phyloP scores from a whole-genome alignment of 2,329 filamentous ascomycete species.

The Aspergillus spinulosporus region DNA sequence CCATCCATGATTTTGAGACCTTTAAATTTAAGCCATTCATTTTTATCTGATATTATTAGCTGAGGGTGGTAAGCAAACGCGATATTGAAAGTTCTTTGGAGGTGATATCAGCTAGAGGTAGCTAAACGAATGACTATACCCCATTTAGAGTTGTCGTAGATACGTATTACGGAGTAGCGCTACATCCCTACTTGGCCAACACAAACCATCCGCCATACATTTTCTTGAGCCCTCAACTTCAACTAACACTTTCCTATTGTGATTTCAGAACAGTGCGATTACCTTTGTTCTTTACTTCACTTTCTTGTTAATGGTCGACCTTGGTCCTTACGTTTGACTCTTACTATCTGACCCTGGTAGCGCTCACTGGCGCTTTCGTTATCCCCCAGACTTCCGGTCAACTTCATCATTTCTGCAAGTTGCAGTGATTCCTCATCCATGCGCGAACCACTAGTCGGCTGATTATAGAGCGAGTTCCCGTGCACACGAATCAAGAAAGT shows the following conservation, averaged over 20 bases:
- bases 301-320: too few species aligned
- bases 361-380: background rate
- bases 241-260: background rate
- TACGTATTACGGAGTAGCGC: background rate
- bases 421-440: background rate
- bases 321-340: background rate
- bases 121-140: slow-evolving; percentile 7
- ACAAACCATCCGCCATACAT: slow-evolving; percentile 2
- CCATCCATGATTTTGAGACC: too few species aligned
- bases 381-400: background rate
- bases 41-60: too few species aligned
- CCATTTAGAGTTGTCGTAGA: background rate
- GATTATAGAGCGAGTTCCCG: background rate
- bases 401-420: background rate
- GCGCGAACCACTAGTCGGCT: background rate
- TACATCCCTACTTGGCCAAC: slow-evolving; percentile 9
- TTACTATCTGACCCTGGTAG: background rate
- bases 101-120: background rate
- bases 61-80: background rate
- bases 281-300: too few species aligned
- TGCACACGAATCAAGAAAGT: background rate
- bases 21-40: too few species aligned
- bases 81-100: background rate
- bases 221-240: background rate
- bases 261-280: background rate